Evolutionary conservation across 1,139 yeast species (phyloP).

Genomic region (Kodamaea sp.): DNA sequence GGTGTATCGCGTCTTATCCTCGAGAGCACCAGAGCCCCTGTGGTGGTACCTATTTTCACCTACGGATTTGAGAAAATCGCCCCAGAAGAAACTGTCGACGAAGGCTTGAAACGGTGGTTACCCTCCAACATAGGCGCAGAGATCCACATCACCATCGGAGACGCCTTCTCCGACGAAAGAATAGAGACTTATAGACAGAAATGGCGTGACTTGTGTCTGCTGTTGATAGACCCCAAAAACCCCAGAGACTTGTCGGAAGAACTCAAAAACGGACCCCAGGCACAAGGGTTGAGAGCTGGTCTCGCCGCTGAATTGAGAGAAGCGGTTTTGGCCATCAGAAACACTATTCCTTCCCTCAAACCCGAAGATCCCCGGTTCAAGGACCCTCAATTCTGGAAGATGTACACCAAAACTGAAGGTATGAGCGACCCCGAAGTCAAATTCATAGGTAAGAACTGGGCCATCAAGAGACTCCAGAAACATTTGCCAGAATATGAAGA

Average conservation of each 20-base stretch:
- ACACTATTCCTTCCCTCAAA: constrained; percentile 49
- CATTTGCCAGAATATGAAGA: constrained; percentile 46
- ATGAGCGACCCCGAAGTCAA: constrained; percentile 63
- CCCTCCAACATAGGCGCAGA: constrained; percentile 71
- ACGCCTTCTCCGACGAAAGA: constrained; percentile 62
- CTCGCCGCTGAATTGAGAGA: constrained; percentile 70
- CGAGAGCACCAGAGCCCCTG: constrained; percentile 82
- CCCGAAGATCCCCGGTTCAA: constrained; percentile 57
- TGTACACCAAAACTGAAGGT: constrained; percentile 65
- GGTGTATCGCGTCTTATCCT: constrained; percentile 82
- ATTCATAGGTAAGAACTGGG: constrained; percentile 80
- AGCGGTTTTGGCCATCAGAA: constrained; percentile 61
- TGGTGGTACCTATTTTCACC: constrained; percentile 85
- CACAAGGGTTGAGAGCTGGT: constrained; percentile 61
- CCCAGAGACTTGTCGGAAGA: constrained; percentile 64
- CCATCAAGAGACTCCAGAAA: constrained; percentile 65
- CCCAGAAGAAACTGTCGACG: constrained; percentile 70
- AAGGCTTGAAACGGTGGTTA: constrained; percentile 54
- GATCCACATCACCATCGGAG: constrained; percentile 71
- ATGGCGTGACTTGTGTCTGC: constrained; percentile 66
- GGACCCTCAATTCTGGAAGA: constrained; percentile 71
- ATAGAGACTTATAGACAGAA: constrained; percentile 61
- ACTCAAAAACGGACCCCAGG: constrained; percentile 63
- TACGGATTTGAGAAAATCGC: constrained; percentile 86
- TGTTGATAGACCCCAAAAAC: constrained; percentile 48